Conservation (phyloP, 768 basidiomycete genomes). For the Lactarius sanguifluus region DNA sequence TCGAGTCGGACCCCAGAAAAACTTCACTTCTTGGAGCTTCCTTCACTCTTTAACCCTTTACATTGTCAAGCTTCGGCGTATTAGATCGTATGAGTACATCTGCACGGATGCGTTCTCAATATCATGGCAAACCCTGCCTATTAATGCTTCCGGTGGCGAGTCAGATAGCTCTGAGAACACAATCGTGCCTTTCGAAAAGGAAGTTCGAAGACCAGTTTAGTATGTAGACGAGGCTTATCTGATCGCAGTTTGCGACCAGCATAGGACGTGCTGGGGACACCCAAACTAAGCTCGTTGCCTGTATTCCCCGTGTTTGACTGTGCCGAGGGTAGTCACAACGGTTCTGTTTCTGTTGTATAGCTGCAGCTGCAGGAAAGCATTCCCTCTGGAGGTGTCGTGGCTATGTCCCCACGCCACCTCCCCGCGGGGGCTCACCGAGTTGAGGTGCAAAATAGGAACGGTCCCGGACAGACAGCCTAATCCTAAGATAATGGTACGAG, state of each 20-base stretch:
- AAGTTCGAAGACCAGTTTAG: constrained; percentile 4
- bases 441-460: constrained; percentile 3
- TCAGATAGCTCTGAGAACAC: constrained; percentile 8
- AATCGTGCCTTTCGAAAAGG: constrained; percentile 10
- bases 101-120: constrained; percentile 17
- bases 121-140: constrained; percentile 13
- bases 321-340: neutral
- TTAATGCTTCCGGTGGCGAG: constrained; percentile 21
- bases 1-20: constrained; percentile 23
- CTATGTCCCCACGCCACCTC: neutral
- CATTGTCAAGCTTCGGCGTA: constrained; percentile 8
- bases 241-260: constrained; percentile 11
- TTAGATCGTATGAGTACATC: constrained; percentile 21
- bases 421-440: constrained; percentile 10
- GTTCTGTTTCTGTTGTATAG: neutral
- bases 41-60: neutral
- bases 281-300: constrained; percentile 11
- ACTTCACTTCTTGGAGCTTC: constrained; percentile 13
- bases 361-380: neutral
- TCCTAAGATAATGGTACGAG: constrained; percentile 9
- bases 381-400: neutral
- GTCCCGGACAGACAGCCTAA: constrained; percentile 2
- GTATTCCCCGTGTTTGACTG: neutral
- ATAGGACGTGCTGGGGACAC: constrained; percentile 5
- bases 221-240: constrained; percentile 3